Evolutionary conservation across 2,329 filamentous ascomycete genomes (phyloP).

Genomic region (Monosporascus cannonballus): DNA sequence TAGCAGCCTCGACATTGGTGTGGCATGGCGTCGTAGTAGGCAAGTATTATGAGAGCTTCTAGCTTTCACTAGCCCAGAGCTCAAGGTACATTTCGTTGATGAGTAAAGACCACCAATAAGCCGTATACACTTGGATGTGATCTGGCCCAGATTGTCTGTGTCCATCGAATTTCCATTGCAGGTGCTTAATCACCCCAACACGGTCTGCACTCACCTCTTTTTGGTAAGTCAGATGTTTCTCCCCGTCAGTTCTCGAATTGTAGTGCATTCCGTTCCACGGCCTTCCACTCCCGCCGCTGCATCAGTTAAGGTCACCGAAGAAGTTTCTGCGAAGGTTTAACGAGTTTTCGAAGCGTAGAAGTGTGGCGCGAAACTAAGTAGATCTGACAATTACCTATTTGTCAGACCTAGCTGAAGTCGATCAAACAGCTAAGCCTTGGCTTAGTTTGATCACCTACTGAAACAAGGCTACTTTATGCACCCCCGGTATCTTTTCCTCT

Average conservation of each 20-base stretch:
- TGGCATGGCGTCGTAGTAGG: slow-evolving; percentile 6
- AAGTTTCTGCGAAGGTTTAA: too few species aligned
- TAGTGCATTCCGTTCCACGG: slow-evolving; percentile 3
- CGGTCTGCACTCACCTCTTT: slow-evolving; percentile 2
- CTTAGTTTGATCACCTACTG: too few species aligned
- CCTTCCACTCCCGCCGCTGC: not conserved
- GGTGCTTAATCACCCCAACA: slow-evolving; percentile 2
- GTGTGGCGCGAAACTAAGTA: too few species aligned
- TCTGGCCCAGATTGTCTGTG: not conserved
- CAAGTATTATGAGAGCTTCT: slow-evolving; percentile 4
- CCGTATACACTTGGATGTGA: slow-evolving; percentile 2
- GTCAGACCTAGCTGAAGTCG: too few species aligned
- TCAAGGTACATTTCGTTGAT: slow-evolving; percentile 6
- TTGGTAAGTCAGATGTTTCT: slow-evolving; percentile 4
- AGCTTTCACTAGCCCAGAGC: slow-evolving; percentile 7
- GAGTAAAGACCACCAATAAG: slow-evolving; percentile 6
- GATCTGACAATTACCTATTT: not conserved
- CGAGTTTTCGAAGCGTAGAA: too few species aligned
- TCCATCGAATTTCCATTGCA: slow-evolving; percentile 8
- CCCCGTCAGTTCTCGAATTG: slow-evolving; percentile 2
- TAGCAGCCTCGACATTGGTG: slow-evolving; percentile 4
- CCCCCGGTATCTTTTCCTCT: too few species aligned
- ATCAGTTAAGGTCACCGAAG: not conserved
- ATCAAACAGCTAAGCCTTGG: too few species aligned
- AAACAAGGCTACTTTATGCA: too few species aligned